phyloP scores from a whole-genome alignment of 768 basidiomycete species.

The Termitomyces sp. region DNA sequence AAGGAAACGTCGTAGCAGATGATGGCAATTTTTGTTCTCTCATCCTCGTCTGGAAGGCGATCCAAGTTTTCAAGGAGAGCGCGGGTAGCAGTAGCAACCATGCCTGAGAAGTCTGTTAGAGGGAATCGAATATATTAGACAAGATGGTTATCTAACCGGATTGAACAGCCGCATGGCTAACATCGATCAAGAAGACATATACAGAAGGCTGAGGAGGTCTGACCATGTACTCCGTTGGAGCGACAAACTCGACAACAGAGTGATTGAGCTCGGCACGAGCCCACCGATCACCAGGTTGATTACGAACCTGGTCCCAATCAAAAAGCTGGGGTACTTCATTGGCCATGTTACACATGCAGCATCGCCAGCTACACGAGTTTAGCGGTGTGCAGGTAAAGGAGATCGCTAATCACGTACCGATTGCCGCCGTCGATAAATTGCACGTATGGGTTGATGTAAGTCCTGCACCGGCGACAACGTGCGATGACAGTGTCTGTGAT shows the following conservation, averaged over 20 bases:
- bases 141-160: conserved; percentile 50
- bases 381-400: not conserved
- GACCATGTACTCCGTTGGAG: conserved; percentile 99
- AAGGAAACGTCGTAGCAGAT: conserved; percentile 89
- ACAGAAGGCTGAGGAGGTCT: conserved; percentile 96
- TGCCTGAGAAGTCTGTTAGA: conserved; percentile 44
- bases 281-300: conserved; percentile 96
- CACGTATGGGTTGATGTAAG: conserved; percentile 97
- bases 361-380: conserved; percentile 73
- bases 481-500: conserved; percentile 94
- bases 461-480: conserved; percentile 90
- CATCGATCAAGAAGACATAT: conserved; percentile 96
- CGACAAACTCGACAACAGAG: conserved; percentile 93
- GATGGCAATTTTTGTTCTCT: conserved; percentile 87
- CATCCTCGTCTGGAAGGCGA: conserved; percentile 91
- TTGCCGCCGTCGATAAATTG: conserved; percentile 98
- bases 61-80: conserved; percentile 95
- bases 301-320: conserved; percentile 94
- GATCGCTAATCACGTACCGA: conserved; percentile 40
- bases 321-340: conserved; percentile 98
- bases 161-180: conserved; percentile 87
- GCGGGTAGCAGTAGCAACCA: conserved; percentile 97
- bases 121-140: not conserved
- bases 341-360: conserved; percentile 97
- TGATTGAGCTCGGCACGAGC: conserved; percentile 88